Base-by-base conservation (phyloP, 176 grass and related monocot genomes). In the Cenchrus purpureus region DNA sequence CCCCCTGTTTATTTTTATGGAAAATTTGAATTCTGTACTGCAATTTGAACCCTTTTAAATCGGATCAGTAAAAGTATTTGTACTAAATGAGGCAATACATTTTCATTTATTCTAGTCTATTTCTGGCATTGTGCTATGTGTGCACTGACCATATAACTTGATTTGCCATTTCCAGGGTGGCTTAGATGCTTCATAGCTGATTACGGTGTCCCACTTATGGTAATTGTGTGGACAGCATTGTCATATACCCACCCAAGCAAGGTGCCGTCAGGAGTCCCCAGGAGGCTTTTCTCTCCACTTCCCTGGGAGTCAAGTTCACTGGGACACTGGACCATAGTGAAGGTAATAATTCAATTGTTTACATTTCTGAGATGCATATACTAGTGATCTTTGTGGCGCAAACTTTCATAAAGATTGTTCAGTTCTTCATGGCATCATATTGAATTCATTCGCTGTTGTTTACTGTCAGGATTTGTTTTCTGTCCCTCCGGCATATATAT, bases 171-270 rank as follows among this genome's bases (percentile, higher is more conserved):
- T 88, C 49, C 88, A 95, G 97, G 93, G 51, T 94, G 91, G 89
- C 77, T 92, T 77, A 95, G 97, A 89, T 78, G 90, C 86, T 92
- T 98, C 31, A 87, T 95, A 73, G 91, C 97, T 6, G 91, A 98
- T 73, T 98, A 95, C 68, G 97, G 93, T 25, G 97, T 99, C 46
- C 97, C 97, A 1, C 57, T 99, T 67, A 99, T 96, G 97, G 97
- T 99, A 54, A 31, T 99, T 76, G 63, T 99, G 69, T 98, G 95
- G 91, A 92, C 93, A 76, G 93, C 83, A 49, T 82, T 98, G 22
- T 95, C 93, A 20, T 98, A 92, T 56, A 22, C 91, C 71, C 55
- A 92, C 42, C 97, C 97, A 78, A 87, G 83, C 77, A 83, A 86
- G 19, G 65, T 98, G 19, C 91, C 91, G 56, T 84, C 89, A 58